These are phyloP conservation scores for Epichloe gansuensis DNA, from an alignment of 2,329 filamentous ascomycete genomes.

Conservation along the genomic window DNA sequence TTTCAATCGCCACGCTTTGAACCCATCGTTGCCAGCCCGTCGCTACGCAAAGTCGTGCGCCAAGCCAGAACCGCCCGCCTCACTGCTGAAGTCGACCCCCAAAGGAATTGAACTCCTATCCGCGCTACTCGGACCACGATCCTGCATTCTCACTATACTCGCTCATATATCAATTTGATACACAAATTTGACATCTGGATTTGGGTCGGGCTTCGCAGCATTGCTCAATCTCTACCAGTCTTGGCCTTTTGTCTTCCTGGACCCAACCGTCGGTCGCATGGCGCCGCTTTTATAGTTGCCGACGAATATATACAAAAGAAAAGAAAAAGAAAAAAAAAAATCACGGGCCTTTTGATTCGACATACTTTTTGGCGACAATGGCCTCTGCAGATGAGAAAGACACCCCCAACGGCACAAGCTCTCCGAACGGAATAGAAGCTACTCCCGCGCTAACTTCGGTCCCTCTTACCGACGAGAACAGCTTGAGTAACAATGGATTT, in stretches of 20 bases:
- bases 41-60: neutral
- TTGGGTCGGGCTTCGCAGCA: neutral
- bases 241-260: neutral
- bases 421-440: slow-evolving; percentile 14
- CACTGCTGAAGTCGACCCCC: neutral
- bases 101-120: neutral
- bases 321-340: neutral
- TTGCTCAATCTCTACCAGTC: neutral
- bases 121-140: neutral
- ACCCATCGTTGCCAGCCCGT: neutral
- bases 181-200: neutral
- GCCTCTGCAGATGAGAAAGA: neutral
- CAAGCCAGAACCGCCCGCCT: neutral
- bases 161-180: neutral
- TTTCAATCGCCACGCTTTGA: neutral
- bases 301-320: neutral
- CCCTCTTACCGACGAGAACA: slow-evolving; percentile 17
- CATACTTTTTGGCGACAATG: neutral
- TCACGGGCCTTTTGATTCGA: neutral
- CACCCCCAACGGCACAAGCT: neutral
- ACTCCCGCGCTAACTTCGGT: slow-evolving; percentile 21
- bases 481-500: slow-evolving; percentile 29
- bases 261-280: neutral
- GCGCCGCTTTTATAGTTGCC: neutral
- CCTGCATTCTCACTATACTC: neutral